Conservation (phyloP, 2,329 filamentous ascomycete genomes). For the Aspergillus jensenii region DNA sequence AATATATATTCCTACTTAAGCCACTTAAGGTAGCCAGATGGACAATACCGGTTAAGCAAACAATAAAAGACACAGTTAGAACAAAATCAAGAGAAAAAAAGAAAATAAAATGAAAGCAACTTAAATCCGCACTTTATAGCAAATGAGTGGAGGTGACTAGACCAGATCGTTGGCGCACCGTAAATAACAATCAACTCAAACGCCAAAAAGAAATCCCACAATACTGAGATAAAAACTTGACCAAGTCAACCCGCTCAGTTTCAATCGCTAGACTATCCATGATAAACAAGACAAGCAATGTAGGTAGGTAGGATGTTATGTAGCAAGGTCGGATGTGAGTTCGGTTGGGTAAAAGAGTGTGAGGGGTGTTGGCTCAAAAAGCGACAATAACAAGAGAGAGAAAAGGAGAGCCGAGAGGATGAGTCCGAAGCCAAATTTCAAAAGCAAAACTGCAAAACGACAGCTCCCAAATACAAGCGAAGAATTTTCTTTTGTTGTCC, state of each 20-base stretch:
- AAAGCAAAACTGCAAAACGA: neutral
- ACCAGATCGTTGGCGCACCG: conserved; percentile 13
- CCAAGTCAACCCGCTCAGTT: conserved; percentile 27
- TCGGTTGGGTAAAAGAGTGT: conserved; percentile 14
- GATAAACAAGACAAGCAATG: conserved; percentile 22
- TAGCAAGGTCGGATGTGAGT: neutral
- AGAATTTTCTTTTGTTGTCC: neutral
- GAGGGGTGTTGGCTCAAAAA: conserved; percentile 13
- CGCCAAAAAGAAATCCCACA: conserved; percentile 21
- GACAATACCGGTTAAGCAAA: conserved; percentile 11
- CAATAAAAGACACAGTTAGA: conserved; percentile 6
- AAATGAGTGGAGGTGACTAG: conserved; percentile 22
- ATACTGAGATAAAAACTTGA: conserved; percentile 12
- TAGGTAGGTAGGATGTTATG: conserved; percentile 14
- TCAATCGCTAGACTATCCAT: conserved; percentile 33
- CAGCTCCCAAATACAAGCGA: neutral
- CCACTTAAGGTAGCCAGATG: conserved; percentile 2
- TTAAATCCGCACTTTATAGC: conserved; percentile 16
- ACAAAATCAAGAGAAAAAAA: conserved; percentile 4
- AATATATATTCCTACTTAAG: conserved; percentile 22
- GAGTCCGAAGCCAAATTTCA: neutral
- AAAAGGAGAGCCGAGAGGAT: neutral
- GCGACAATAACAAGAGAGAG: neutral
- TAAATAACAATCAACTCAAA: conserved; percentile 10
- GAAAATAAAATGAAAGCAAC: conserved; percentile 7